A percentile compares a stretch with the other conserved stretches of the same genome.
Conservation (phyloP, 2,329 filamentous ascomycete species). For the Magnaporthiopsis poae region DNA sequence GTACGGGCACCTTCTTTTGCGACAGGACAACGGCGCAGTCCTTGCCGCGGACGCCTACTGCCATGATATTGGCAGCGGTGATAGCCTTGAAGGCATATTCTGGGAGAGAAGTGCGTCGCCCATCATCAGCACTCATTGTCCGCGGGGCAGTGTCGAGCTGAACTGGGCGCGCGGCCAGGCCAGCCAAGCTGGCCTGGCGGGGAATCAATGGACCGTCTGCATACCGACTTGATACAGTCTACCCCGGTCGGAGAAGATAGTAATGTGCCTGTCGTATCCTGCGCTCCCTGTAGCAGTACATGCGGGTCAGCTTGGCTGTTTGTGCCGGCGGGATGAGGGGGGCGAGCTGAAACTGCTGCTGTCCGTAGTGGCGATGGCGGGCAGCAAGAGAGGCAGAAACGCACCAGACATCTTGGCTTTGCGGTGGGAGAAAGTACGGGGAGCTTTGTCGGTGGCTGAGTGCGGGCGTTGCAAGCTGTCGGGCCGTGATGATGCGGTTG, state of each 20-base stretch:
- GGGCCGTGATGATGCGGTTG: slow-evolving; percentile 7
- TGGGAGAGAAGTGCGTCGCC: slow-evolving; percentile 28
- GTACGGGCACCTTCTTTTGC: slow-evolving; percentile 97
- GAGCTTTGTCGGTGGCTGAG: not conserved
- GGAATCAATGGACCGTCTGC: slow-evolving; percentile 27
- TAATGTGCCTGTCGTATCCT: slow-evolving; percentile 97
- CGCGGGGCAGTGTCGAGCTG: not conserved
- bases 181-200: slow-evolving; percentile 4
- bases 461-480: not conserved
- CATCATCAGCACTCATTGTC: slow-evolving; percentile 17
- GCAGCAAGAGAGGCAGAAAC: slow-evolving; percentile 15
- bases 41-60: slow-evolving; percentile 89
- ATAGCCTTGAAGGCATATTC: slow-evolving; percentile 99
- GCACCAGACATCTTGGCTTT: slow-evolving; percentile 43
- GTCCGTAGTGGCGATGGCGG: not conserved
- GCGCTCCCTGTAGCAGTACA: slow-evolving; percentile 51
- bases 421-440: not conserved
- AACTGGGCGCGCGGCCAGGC: not conserved
- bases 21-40: slow-evolving; percentile 93
- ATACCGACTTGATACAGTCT: slow-evolving; percentile 98
- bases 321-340: slow-evolving; percentile 5
- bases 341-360: not conserved
- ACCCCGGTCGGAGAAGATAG: slow-evolving; percentile 98
- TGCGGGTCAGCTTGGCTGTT: slow-evolving; percentile 6
- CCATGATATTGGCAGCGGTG: slow-evolving; percentile 98